Evolutionary conservation across 306 rosid genomes (phyloP).

Genomic region (Gynostemma pentaphyllum): DNA sequence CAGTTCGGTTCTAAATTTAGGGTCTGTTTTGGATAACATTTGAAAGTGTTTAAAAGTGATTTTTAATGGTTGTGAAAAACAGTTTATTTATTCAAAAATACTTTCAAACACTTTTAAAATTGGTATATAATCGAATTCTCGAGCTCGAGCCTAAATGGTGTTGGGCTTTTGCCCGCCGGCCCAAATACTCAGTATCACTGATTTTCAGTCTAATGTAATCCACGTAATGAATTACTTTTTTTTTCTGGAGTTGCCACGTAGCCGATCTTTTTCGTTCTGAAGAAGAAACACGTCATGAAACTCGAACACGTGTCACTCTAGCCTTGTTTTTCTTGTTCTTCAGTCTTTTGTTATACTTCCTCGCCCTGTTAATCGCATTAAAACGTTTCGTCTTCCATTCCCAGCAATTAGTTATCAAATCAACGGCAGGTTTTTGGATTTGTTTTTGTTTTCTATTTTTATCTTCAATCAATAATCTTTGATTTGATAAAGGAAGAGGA

Average conservation of each 20-base stretch:
- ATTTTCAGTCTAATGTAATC: too few relatives aligned
- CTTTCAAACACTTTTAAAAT: too few relatives aligned
- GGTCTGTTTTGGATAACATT: too few relatives aligned
- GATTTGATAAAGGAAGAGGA: not conserved
- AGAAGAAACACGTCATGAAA: not conserved
- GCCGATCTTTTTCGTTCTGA: not conserved
- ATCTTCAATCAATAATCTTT: too few relatives aligned
- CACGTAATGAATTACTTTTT: constrained; percentile 3
- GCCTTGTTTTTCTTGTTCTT: not conserved
- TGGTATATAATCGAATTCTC: too few relatives aligned
- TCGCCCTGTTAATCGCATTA: not conserved
- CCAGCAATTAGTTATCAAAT: not conserved
- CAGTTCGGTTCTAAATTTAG: too few relatives aligned
- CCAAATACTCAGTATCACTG: too few relatives aligned
- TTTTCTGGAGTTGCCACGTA: not conserved
- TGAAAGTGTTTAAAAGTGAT: too few relatives aligned
- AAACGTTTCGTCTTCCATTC: not conserved
- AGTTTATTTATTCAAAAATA: too few relatives aligned
- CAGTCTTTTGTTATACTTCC: not conserved
- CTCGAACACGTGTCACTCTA: not conserved
- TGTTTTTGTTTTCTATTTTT: not conserved
- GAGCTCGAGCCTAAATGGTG: too few relatives aligned
- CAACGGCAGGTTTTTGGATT: not conserved
- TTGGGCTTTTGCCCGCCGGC: too few relatives aligned
- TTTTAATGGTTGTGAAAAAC: too few relatives aligned